These are phyloP conservation scores for Ceratocystis smalleyi DNA, from an alignment of 2,329 filamentous ascomycete species.

Conservation along the genomic window DNA sequence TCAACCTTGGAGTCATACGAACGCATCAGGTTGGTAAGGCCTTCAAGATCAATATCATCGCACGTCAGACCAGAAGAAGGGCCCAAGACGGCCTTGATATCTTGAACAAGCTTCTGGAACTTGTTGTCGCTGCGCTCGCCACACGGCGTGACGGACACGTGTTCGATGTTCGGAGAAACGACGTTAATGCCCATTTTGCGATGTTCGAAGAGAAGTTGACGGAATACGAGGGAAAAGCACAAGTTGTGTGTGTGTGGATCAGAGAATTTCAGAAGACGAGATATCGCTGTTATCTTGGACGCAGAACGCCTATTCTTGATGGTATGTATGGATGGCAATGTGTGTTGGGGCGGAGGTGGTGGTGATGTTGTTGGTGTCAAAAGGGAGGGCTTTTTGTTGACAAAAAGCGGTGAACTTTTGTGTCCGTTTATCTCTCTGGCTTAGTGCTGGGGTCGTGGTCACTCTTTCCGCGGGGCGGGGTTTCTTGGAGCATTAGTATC, in stretches of 20 bases:
- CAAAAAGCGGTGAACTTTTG: conserved; percentile 11
- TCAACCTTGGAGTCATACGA: conserved; percentile 51
- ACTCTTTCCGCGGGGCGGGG: conserved; percentile 13
- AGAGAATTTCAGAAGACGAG: background rate
- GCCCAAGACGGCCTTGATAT: conserved; percentile 60
- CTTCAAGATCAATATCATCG: conserved; percentile 60
- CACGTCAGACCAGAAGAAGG: conserved; percentile 70
- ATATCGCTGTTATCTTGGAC: background rate
- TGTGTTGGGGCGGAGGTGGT: background rate
- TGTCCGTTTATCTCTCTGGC: conserved; percentile 8
- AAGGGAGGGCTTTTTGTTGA: conserved; percentile 2
- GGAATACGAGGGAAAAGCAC: background rate
- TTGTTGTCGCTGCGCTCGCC: conserved; percentile 23
- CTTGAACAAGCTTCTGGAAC: conserved; percentile 56
- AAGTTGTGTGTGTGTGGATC: background rate
- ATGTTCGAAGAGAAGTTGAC: background rate
- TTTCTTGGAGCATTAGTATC: conserved; percentile 5
- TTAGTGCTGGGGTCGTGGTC: conserved; percentile 6
- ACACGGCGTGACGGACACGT: conserved; percentile 8
- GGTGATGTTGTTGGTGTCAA: background rate
- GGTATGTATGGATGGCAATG: background rate
- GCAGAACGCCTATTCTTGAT: background rate
- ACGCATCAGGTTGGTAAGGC: conserved; percentile 58
- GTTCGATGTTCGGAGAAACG: conserved; percentile 12
- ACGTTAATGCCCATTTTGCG: conserved; percentile 15